Percentiles rank a stretch among this genome's conserved stretches.
These are phyloP conservation scores for Cryphonectria carpinicola DNA, from an alignment of 2,329 filamentous ascomycete species.

Conservation along the genomic window DNA sequence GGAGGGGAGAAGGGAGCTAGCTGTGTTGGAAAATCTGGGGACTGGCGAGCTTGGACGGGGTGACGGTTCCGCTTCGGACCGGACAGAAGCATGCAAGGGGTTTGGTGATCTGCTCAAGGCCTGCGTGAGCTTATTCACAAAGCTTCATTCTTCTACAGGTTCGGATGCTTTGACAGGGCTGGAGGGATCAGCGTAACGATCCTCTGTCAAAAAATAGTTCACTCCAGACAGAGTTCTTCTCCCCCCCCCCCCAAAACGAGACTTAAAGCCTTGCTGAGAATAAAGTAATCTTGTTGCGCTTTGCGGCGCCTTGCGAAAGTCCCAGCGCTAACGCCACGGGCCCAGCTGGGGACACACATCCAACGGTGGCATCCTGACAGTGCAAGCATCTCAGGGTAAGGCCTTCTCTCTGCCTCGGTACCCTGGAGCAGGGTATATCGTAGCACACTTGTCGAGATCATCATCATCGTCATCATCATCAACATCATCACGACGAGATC, in stretches of 20 bases:
- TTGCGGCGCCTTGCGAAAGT: background rate
- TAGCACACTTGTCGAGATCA: background rate
- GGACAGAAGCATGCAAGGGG: background rate
- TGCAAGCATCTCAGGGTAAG: background rate
- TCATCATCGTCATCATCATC: background rate
- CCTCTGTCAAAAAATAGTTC: background rate
- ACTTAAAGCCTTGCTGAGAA: background rate
- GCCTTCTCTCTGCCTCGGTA: background rate
- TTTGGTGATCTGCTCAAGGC: background rate
- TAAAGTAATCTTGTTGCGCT: background rate
- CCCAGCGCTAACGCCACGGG: background rate
- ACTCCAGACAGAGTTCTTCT: too few species aligned
- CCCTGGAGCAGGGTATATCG: background rate
- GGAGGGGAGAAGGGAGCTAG: background rate
- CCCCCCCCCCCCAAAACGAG: background rate
- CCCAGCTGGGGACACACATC: background rate
- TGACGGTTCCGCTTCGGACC: background rate
- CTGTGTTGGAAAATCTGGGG: background rate
- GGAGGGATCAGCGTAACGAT: constrained; percentile 3
- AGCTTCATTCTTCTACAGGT: background rate
- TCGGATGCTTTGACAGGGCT: background rate
- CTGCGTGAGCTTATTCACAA: background rate
- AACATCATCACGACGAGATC: background rate
- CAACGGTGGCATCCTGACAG: background rate
- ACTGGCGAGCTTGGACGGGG: background rate